Base-by-base conservation (phyloP, 352 stramenopile species). In the Salisapilia sapeloensis region DNA sequence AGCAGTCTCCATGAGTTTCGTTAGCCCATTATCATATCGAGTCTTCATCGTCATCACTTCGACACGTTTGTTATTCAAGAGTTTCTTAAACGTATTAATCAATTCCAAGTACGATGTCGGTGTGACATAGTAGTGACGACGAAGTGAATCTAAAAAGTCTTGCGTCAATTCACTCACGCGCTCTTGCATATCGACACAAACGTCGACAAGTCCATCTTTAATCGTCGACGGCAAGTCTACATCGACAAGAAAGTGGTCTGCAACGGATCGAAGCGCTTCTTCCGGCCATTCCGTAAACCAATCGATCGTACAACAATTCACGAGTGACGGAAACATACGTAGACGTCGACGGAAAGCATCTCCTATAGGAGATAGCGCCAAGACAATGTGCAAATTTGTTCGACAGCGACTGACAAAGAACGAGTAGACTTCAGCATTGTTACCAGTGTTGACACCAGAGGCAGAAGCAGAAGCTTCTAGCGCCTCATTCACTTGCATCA, bases 241-340 rank as follows among this genome's bases (percentile, higher is more conserved):
- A 33, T 92, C 69, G 12, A 89, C 59, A 1, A 97, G 55, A 38
- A 96, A 96, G 43, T 93, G 75, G 23, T 92, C 64, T 7, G 86
- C 91, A 5, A 97, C 91, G 3, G 74, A 93, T 10, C 76, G 69
- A 29, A 97, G 54, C 11, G 91, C 91, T 52, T 97, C 86, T 29
- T 93, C 64, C 0, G 91, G 91, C 91, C 91, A 97, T 35, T 96
- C 87, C 0, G 83, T 82, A 51, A 97, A 97, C 89, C 90, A 97
- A 34, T 97, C 90, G 40, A 97, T 96, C 24, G 90, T 96, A 44
- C 87, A 97, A 50, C 90, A 97, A 46, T 97, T 97, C 3, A 97
- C 87, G 2, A 97, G 65, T 15, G 90, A 94, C 15, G 91, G 91
- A 42, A 97, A 97, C 86, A 96, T 97, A 6, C 90, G 75, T 29